phyloP scores from a whole-genome alignment of 2,329 filamentous ascomycete species.

The Bipolaris cookei region DNA sequence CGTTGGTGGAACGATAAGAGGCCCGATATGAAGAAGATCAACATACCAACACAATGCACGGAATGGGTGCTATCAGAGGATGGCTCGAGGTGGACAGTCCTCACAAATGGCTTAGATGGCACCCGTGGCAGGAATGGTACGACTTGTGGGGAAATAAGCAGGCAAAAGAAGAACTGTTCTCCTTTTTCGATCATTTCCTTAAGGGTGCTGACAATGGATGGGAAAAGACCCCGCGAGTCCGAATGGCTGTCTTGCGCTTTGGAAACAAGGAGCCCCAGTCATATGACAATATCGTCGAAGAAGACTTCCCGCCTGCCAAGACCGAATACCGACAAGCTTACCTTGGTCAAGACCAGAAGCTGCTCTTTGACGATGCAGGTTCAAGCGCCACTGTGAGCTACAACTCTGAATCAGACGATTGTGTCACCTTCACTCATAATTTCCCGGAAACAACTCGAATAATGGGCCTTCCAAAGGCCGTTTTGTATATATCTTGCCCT shows the following conservation, averaged over 20 bases:
- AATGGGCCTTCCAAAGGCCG: conserved; percentile 27
- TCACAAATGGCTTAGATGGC: conserved; percentile 9
- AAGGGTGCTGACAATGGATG: conserved; percentile 54
- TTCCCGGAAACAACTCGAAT: not conserved
- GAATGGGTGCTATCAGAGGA: conserved; percentile 16
- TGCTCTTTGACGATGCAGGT: not conserved
- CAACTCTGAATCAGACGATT: not conserved
- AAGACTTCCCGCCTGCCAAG: not conserved
- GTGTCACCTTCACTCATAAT: not conserved
- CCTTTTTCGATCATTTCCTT: conserved; percentile 57
- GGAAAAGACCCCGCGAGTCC: conserved; percentile 55
- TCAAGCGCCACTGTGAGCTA: not conserved
- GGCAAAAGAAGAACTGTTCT: conserved; percentile 17
- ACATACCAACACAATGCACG: conserved; percentile 19
- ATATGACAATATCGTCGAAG: not conserved
- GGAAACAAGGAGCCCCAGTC: not conserved
- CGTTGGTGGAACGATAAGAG: conserved; percentile 20
- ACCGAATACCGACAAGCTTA: not conserved
- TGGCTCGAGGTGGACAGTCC: conserved; percentile 2
- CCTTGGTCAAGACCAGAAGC: not conserved
- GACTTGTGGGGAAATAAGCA: conserved; percentile 17
- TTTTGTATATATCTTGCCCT: conserved; percentile 50
- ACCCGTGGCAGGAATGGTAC: conserved; percentile 24
- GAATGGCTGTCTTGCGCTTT: conserved; percentile 43
- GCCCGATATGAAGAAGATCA: conserved; percentile 14